A percentile compares a stretch with the other conserved stretches of the same genome.
Conservation (phyloP, 73 alveolate species). For the Paraurostyla sp. region DNA sequence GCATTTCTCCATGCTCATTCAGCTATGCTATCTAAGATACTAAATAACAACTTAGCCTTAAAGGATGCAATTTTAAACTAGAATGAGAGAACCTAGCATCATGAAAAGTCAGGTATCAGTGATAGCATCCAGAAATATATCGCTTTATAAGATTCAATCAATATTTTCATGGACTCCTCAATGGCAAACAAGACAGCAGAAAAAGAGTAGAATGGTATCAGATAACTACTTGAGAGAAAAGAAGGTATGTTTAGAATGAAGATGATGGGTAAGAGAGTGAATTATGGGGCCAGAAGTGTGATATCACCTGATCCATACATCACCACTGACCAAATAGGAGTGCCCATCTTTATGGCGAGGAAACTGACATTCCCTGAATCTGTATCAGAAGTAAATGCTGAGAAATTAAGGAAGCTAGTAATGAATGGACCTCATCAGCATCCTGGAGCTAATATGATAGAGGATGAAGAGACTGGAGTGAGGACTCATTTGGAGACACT, state of each 20-base stretch:
- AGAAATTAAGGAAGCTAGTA: constrained; percentile 88
- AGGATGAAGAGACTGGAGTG: constrained; percentile 85
- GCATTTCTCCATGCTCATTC: constrained; percentile 91
- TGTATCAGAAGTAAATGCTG: constrained; percentile 91
- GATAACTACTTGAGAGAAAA: constrained; percentile 97
- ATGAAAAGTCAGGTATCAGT: constrained; percentile 31
- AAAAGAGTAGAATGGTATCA: constrained; percentile 96
- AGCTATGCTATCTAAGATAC: constrained; percentile 84
- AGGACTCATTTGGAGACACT: constrained; percentile 87
- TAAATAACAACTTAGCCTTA: constrained; percentile 76
- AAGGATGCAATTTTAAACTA: constrained; percentile 71
- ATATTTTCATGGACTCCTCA: constrained; percentile 94
- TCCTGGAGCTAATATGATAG: constrained; percentile 97
- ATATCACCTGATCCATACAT: constrained; percentile 99
- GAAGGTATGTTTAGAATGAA: constrained; percentile 99
- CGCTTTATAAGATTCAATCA: constrained; percentile 92
- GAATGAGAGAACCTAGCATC: constrained; percentile 66
- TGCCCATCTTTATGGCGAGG: constrained; percentile 97
- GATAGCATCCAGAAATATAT: constrained; percentile 83
- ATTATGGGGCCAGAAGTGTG: constrained; percentile 99
- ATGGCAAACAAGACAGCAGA: constrained; percentile 93
- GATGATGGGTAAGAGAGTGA: constrained; percentile 99
- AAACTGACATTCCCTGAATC: constrained; percentile 97
- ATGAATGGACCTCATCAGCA: constrained; percentile 93
- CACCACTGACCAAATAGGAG: constrained; percentile 98